These are phyloP conservation scores for Alternaria gansuensis DNA, from an alignment of 2,329 filamentous ascomycete species.

Conservation along the genomic window DNA sequence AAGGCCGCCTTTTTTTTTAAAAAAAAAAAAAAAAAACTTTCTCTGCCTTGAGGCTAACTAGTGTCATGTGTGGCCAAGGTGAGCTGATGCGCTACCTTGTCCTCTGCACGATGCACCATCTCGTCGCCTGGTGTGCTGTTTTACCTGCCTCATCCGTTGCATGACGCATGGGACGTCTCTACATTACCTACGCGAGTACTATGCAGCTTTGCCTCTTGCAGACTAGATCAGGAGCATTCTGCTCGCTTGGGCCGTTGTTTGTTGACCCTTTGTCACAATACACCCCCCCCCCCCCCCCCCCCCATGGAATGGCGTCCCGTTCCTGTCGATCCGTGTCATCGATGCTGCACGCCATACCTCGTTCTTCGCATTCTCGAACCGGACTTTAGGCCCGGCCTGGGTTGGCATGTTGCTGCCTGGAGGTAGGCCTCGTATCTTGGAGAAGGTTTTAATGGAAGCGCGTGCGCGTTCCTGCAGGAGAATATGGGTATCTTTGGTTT, in stretches of 20 bases:
- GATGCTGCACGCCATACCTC: not conserved
- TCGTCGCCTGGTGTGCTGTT: constrained; percentile 7
- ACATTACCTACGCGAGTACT: constrained; percentile 2
- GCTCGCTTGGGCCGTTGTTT: constrained; percentile 4
- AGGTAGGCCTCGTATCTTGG: not conserved
- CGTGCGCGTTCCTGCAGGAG: constrained; percentile 15
- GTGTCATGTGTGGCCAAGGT: not conserved
- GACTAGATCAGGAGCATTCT: not conserved
- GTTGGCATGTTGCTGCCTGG: constrained; percentile 6
- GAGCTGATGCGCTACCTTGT: constrained; percentile 1
- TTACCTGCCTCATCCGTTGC: constrained; percentile 11
- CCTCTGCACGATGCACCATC: constrained; percentile 13
- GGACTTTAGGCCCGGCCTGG: not conserved
- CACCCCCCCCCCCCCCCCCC: not conserved
- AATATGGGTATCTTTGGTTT: not conserved
- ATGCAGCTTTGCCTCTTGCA: not conserved
- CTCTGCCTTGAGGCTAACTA: constrained; percentile 18
- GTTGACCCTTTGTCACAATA: not conserved
- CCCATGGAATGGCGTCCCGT: constrained; percentile 9
- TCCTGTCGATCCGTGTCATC: constrained; percentile 9
- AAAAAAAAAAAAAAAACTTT: too few species aligned
- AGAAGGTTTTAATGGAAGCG: not conserved
- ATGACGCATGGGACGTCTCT: not conserved
- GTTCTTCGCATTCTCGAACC: constrained; percentile 3
- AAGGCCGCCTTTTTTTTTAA: not conserved